phyloP scores from a whole-genome alignment of 2,329 filamentous ascomycete species.

The Elsinoe necatrix region DNA sequence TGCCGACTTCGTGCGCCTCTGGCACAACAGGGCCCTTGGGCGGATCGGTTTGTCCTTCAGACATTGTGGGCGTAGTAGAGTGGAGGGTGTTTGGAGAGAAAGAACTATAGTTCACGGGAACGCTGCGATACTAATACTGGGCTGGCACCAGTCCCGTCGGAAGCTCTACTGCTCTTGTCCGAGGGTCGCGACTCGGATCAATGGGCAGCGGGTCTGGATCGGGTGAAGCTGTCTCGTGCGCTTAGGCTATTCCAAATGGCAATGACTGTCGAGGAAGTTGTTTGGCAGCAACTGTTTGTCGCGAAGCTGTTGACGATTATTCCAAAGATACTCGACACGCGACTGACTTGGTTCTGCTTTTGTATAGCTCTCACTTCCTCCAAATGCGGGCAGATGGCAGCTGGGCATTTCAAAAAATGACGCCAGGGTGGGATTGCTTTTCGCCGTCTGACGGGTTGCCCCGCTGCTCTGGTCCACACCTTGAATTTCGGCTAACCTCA shows the following conservation, averaged over 20 bases:
- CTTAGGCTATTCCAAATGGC: not conserved
- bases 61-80: constrained; percentile 29
- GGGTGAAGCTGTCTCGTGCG: constrained; percentile 12
- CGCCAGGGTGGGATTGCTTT: constrained; percentile 13
- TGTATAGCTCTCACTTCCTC: not conserved
- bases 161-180: not conserved
- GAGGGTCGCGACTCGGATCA: constrained; percentile 15
- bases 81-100: not conserved
- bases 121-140: constrained; percentile 7
- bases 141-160: constrained; percentile 4
- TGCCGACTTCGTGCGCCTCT: constrained; percentile 70
- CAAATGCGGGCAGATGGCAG: constrained; percentile 12
- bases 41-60: constrained; percentile 37
- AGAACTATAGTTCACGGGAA: not conserved
- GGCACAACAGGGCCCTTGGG: constrained; percentile 50
- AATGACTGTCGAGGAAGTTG: not conserved
- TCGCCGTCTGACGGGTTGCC: not conserved
- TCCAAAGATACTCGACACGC: not conserved
- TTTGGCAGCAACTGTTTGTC: not conserved
- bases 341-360: not conserved
- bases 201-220: constrained; percentile 13
- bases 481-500: constrained; percentile 10
- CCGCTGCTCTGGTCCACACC: not conserved
- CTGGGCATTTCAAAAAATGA: constrained; percentile 11
- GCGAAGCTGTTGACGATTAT: not conserved